These are phyloP conservation scores for Diaporthe humulicola DNA, from an alignment of 2,329 filamentous ascomycete species.

Conservation along the genomic window DNA sequence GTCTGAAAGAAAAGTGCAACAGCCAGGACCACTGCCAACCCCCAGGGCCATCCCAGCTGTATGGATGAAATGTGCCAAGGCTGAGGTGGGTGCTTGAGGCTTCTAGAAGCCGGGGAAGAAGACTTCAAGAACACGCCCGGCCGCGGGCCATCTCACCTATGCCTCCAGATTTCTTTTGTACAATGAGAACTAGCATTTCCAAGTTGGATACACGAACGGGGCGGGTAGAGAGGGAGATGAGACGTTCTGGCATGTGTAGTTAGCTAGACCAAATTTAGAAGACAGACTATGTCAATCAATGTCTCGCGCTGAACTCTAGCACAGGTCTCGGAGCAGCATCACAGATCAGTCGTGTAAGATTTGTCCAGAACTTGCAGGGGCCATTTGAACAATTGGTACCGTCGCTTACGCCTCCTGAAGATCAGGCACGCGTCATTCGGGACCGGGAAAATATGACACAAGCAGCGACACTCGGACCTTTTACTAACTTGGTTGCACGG, in stretches of 20 bases:
- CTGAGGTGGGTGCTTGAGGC: not conserved
- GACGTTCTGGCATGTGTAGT: not conserved
- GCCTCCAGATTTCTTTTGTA: not conserved
- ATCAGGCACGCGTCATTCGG: not conserved
- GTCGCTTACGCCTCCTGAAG: not conserved
- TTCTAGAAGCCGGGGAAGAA: not conserved
- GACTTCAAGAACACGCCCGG: not conserved
- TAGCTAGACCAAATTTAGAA: too few relatives aligned
- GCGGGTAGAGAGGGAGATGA: not conserved
- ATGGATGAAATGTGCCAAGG: not conserved
- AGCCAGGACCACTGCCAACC: not conserved
- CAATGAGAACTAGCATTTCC: not conserved
- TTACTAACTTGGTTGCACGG: constrained; percentile 1
- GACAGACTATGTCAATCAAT: not conserved
- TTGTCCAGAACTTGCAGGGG: not conserved
- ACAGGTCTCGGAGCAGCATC: too few relatives aligned
- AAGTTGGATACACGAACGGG: not conserved
- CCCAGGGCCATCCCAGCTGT: not conserved
- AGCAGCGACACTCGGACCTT: not conserved
- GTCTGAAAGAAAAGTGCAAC: not conserved
- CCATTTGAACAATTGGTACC: not conserved
- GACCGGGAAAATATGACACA: not conserved
- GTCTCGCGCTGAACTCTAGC: not conserved
- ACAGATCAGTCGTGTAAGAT: not conserved
- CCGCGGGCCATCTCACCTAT: not conserved